phyloP scores from a whole-genome alignment of 208 protist species.

The Acanthamoeba triangularis region DNA sequence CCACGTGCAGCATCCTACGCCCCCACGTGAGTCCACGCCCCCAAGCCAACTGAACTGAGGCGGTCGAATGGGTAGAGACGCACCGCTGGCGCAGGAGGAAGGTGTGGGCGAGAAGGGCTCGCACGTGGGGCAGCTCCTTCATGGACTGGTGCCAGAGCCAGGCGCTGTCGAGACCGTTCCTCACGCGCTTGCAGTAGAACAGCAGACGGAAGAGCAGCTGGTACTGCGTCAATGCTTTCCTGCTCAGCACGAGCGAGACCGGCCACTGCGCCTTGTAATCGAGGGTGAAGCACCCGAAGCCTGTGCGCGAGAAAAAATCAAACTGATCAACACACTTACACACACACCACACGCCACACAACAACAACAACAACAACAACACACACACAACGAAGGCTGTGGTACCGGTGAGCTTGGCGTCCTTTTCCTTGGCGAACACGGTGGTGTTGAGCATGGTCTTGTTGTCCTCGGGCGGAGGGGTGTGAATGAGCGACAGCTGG shows the following conservation, averaged over 20 bases:
- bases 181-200: constrained; percentile 49
- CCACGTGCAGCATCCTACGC: constrained; percentile 27
- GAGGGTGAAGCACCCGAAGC: constrained; percentile 5
- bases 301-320: background rate
- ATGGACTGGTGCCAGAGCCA: constrained; percentile 61
- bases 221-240: constrained; percentile 40
- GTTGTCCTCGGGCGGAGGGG: constrained; percentile 13
- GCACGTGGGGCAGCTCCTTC: constrained; percentile 39
- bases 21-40: no score
- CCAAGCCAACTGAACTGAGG: background rate
- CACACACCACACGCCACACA: background rate
- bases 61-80: background rate
- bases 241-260: constrained; percentile 39
- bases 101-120: background rate
- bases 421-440: background rate
- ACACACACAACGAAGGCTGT: background rate
- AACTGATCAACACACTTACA: background rate
- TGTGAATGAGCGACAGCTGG: constrained; percentile 23
- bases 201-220: constrained; percentile 55
- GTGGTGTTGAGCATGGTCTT: constrained; percentile 2
- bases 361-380: no score
- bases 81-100: constrained; percentile 47
- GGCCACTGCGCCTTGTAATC: constrained; percentile 52
- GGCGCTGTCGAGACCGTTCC: background rate
- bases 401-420: background rate